These are phyloP conservation scores for Aphanomyces cochlioides DNA, from an alignment of 352 stramenopile species.

Conservation along the genomic window DNA sequence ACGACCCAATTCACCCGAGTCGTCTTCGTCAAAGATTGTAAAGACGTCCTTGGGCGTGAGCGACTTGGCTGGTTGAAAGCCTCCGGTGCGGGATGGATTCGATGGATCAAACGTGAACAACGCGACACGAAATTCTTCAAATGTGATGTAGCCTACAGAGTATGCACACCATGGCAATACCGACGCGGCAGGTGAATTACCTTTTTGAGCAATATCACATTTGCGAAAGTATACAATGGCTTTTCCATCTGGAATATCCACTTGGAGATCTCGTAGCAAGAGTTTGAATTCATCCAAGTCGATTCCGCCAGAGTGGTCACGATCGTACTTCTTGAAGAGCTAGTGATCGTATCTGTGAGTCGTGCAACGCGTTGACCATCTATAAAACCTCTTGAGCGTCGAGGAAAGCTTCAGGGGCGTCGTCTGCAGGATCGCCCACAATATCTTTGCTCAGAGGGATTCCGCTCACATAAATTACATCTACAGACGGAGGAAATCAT, in stretches of 20 bases:
- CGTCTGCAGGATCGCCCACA: slow-evolving; percentile 20
- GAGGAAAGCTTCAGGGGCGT: slow-evolving; percentile 17
- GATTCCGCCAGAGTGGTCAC: slow-evolving; percentile 68
- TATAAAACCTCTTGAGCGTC: slow-evolving; percentile 9
- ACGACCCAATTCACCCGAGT: slow-evolving; percentile 63
- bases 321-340: slow-evolving; percentile 83
- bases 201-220: slow-evolving; percentile 52
- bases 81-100: slow-evolving; percentile 59
- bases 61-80: slow-evolving; percentile 66
- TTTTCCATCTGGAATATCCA: slow-evolving; percentile 66
- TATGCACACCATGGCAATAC: slow-evolving; percentile 23
- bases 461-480: slow-evolving; percentile 25
- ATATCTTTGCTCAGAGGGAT: slow-evolving; percentile 28
- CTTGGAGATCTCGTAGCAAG: slow-evolving; percentile 52
- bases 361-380: background rate
- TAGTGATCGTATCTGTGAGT: slow-evolving; percentile 27
- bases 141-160: slow-evolving; percentile 67
- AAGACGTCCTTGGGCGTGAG: slow-evolving; percentile 74
- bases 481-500: background rate
- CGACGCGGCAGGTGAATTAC: background rate
- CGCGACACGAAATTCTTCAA: slow-evolving; percentile 74
- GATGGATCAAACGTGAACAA: slow-evolving; percentile 79
- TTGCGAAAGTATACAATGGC: slow-evolving; percentile 71
- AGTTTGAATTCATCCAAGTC: slow-evolving; percentile 76
- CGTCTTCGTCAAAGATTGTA: slow-evolving; percentile 73